phyloP scores from a whole-genome alignment of 108 stramenopile species.

The Nitzschia palea region DNA sequence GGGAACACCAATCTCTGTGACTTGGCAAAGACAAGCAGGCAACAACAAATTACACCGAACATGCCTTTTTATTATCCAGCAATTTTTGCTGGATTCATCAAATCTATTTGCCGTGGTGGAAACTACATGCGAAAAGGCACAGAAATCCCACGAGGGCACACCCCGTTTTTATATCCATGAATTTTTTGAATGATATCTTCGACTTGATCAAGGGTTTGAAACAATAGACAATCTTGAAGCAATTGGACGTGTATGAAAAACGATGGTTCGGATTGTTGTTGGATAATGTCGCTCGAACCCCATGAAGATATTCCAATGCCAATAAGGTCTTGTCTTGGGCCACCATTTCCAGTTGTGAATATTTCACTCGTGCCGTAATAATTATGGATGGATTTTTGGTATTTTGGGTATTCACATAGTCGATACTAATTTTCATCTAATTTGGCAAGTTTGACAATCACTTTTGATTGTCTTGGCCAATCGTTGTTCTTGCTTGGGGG shows the following conservation, averaged over 20 bases:
- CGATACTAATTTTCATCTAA: constrained; percentile 22
- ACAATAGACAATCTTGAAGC: constrained; percentile 83
- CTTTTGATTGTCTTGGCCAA: constrained; percentile 26
- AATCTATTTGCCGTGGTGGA: constrained; percentile 49
- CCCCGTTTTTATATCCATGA: constrained; percentile 45
- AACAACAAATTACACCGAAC: too few relatives aligned
- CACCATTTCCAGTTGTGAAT: constrained; percentile 17
- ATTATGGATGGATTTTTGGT: too few relatives aligned
- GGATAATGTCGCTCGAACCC: constrained; percentile 75
- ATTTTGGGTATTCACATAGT: too few relatives aligned
- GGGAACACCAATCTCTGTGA: too few relatives aligned
- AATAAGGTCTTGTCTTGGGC: constrained; percentile 47
- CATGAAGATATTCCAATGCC: constrained; percentile 75
- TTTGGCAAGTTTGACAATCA: constrained; percentile 34
- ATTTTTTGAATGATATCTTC: constrained; percentile 63
- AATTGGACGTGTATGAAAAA: constrained; percentile 87
- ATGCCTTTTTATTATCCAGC: too few relatives aligned
- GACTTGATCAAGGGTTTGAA: constrained; percentile 55
- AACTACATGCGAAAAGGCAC: constrained; percentile 88
- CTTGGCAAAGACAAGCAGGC: too few relatives aligned
- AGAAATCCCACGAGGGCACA: constrained; percentile 77
- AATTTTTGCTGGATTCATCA: constrained; percentile 43
- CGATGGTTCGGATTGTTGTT: constrained; percentile 69
- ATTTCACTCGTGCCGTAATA: neutral
- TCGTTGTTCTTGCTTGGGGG: constrained; percentile 43